Evolutionary conservation across 768 basidiomycete genomes (phyloP).

Genomic region (Boletus reticulatus): DNA sequence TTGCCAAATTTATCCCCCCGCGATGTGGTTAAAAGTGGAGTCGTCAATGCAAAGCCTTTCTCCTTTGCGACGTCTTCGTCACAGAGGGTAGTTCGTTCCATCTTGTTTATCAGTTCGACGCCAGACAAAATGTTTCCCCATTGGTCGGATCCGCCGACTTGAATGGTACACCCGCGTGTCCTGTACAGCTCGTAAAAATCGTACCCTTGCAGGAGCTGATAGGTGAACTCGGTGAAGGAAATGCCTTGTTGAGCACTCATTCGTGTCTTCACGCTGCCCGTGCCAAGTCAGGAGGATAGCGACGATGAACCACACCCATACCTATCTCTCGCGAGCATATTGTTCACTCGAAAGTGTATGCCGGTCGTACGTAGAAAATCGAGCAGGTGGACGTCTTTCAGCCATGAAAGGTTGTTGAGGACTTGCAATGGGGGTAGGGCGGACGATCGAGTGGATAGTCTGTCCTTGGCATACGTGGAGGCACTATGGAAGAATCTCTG

Average conservation of each 20-base stretch:
- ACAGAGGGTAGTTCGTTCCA: conserved; percentile 10
- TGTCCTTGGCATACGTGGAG: conserved; percentile 52
- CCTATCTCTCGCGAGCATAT: conserved; percentile 93
- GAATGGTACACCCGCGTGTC: conserved; percentile 69
- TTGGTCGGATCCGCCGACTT: conserved; percentile 96
- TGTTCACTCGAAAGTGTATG: conserved; percentile 75
- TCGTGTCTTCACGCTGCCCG: conserved; percentile 73
- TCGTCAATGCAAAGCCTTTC: conserved; percentile 80
- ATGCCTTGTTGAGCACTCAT: conserved; percentile 80
- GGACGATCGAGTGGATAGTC: conserved; percentile 12
- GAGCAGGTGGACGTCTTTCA: conserved; percentile 66
- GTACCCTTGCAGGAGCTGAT: conserved; percentile 95
- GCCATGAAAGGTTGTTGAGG: conserved; percentile 78
- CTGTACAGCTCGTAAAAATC: conserved; percentile 83
- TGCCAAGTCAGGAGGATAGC: conserved; percentile 5
- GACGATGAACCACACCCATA: conserved; percentile 29
- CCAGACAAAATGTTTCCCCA: conserved; percentile 98
- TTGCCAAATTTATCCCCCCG: conserved; percentile 97
- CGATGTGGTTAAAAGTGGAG: conserved; percentile 88
- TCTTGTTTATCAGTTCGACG: conserved; percentile 79
- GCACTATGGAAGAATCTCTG: conserved; percentile 73
- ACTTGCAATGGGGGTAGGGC: conserved; percentile 36
- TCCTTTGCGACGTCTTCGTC: conserved; percentile 13
- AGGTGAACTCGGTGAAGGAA: conserved; percentile 98
- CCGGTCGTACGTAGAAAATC: conserved; percentile 86